phyloP scores from a whole-genome alignment of 1,284 basidiomycete genomes.

The Golubevia pallescens region DNA sequence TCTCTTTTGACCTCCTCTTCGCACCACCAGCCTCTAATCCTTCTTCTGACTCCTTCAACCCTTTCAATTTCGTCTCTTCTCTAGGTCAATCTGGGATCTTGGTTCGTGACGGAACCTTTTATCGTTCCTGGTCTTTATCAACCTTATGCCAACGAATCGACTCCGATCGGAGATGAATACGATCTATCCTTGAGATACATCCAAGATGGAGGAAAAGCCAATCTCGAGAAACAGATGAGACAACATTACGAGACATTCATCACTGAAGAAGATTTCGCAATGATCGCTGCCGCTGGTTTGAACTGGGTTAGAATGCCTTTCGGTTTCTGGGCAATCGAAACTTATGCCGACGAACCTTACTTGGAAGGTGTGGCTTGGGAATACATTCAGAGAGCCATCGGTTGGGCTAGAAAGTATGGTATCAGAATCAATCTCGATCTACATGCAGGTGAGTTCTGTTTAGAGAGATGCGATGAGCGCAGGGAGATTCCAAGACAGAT shows the following conservation, averaged over 20 bases:
- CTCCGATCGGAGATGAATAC: slow-evolving; percentile 16
- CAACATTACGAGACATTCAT: slow-evolving; percentile 26
- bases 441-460: slow-evolving; percentile 9
- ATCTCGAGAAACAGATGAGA: not conserved
- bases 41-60: no score
- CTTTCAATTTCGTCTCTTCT: no score
- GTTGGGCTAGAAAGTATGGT: slow-evolving; percentile 22
- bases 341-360: slow-evolving; percentile 11
- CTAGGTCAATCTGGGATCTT: slow-evolving; percentile 25
- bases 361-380: slow-evolving; percentile 16
- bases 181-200: slow-evolving; percentile 7
- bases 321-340: slow-evolving; percentile 17
- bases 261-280: slow-evolving; percentile 21
- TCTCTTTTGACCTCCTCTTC: no score
- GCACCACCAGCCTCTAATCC: no score
- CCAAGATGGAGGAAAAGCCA: slow-evolving; percentile 5
- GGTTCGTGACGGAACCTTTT: slow-evolving; percentile 23
- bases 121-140: slow-evolving; percentile 17
- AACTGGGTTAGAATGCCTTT: slow-evolving; percentile 18
- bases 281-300: slow-evolving; percentile 20
- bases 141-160: slow-evolving; percentile 1
- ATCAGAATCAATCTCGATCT: slow-evolving; percentile 20
- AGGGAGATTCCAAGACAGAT: no score
- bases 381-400: slow-evolving; percentile 21
- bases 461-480: no score